Percentiles rank a stretch among this genome's conserved stretches.
Evolutionary conservation across 1,284 basidiomycete genomes (phyloP).

Genomic region (Cryptococcus sp.): DNA sequence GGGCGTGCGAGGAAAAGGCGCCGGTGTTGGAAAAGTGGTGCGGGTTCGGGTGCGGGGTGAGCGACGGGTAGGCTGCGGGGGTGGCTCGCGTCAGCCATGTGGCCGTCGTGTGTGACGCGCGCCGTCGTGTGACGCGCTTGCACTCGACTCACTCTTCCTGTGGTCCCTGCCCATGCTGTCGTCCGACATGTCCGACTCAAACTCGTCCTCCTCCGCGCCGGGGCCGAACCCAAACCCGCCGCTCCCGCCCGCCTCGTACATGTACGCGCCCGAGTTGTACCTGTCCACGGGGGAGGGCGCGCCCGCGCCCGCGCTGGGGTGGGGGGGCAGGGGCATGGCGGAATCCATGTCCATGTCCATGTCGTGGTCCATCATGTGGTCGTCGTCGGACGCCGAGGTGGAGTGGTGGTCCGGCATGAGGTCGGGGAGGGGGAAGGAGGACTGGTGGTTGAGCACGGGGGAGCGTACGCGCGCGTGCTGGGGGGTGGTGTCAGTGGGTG

Average conservation of each 20-base stretch:
- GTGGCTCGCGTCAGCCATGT: constrained; percentile 26
- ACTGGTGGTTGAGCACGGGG: constrained; percentile 23
- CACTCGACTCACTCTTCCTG: constrained; percentile 13
- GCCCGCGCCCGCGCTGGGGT: constrained; percentile 5
- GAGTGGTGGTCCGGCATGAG: constrained; percentile 38
- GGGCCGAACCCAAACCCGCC: constrained; percentile 48
- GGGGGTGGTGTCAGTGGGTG: no score
- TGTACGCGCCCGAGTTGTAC: constrained; percentile 12
- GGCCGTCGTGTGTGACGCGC: constrained; percentile 17
- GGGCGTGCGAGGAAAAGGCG: neutral
- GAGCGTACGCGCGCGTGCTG: constrained; percentile 31
- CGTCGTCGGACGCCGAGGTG: constrained; percentile 35
- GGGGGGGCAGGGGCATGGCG: constrained; percentile 20
- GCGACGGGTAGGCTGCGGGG: constrained; percentile 14
- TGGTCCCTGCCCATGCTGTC: constrained; percentile 14
- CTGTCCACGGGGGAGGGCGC: constrained; percentile 2
- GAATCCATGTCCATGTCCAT: constrained; percentile 35
- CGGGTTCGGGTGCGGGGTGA: constrained; percentile 19
- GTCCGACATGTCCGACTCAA: constrained; percentile 23
- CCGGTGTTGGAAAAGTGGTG: constrained; percentile 27
- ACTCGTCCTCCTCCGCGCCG: constrained; percentile 45
- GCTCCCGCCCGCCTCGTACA: constrained; percentile 28
- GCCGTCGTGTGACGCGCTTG: constrained; percentile 3
- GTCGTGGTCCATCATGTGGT: constrained; percentile 39
- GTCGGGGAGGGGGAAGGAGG: constrained; percentile 32